phyloP scores from a whole-genome alignment of 495 filamentous ascomycete genomes.

The Xylaria flabelliformis region DNA sequence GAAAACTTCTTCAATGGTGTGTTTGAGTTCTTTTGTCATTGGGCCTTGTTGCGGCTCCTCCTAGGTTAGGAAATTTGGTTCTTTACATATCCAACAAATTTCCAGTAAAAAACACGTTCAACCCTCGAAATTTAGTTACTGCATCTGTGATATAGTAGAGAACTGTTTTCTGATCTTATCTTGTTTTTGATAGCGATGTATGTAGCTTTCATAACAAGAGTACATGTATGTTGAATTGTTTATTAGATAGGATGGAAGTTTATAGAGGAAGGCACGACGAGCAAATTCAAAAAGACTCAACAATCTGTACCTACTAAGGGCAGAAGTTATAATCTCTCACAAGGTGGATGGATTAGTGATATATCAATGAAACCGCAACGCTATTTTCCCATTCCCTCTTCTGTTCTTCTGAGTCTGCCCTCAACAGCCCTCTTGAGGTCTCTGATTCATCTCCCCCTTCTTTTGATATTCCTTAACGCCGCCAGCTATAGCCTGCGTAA shows the following conservation, averaged over 20 bases:
- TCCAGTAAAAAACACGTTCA: not conserved
- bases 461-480: slow-evolving; percentile 5
- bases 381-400: not conserved
- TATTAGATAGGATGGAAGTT: not conserved
- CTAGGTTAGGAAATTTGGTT: not conserved
- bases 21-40: not conserved
- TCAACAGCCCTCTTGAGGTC: not conserved
- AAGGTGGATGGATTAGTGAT: not conserved
- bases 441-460: not conserved
- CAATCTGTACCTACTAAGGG: not conserved
- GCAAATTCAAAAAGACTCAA: not conserved
- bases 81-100: not conserved
- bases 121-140: not conserved
- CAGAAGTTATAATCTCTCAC: not conserved
- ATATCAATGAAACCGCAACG: not conserved
- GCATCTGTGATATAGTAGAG: not conserved
- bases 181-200: not conserved
- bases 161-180: not conserved
- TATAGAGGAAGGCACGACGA: not conserved
- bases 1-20: not conserved
- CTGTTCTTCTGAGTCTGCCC: not conserved
- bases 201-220: not conserved
- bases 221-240: not conserved
- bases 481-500: not conserved
- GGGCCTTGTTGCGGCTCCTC: not conserved